phyloP scores from a whole-genome alignment of 192 early-diverging fungal species.

The Coemansia sp. region DNA sequence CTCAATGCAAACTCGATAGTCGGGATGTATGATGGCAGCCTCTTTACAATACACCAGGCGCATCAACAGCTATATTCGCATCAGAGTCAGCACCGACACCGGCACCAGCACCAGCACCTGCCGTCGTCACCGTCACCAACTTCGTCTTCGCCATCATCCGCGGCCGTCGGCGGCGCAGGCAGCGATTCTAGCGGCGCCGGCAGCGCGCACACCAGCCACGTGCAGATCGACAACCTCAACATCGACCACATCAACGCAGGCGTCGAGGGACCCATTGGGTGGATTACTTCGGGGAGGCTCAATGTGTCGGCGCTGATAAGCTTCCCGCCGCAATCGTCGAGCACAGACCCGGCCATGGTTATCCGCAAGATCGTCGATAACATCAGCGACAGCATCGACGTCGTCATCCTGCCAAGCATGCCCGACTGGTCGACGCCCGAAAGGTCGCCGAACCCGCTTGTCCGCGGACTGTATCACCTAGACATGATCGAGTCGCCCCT shows the following conservation, averaged over 20 bases:
- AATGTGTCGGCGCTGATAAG: conserved; percentile 73
- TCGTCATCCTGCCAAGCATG: conserved; percentile 47
- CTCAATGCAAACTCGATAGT: conserved; percentile 84
- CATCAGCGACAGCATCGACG: conserved; percentile 68
- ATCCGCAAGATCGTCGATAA: conserved; percentile 65
- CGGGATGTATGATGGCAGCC: conserved; percentile 90
- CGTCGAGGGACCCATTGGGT: conserved; percentile 82
- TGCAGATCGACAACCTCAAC: conserved; percentile 84
- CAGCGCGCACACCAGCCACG: conserved; percentile 53
- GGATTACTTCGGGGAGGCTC: conserved; percentile 88
- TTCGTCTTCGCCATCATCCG: too few relatives aligned
- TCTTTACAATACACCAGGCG: conserved; percentile 90
- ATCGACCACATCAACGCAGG: conserved; percentile 89
- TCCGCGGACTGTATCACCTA: conserved; percentile 37
- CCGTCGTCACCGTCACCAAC: too few relatives aligned
- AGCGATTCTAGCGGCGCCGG: not conserved
- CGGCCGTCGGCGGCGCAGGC: too few relatives aligned
- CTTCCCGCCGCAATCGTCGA: conserved; percentile 58
- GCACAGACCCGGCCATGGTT: conserved; percentile 42
- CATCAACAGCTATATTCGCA: conserved; percentile 56
- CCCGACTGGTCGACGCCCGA: conserved; percentile 51
- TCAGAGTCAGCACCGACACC: conserved; percentile 8
- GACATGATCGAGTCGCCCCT: conserved; percentile 47
- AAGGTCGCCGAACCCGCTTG: conserved; percentile 34
- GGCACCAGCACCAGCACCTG: not conserved